A percentile compares a stretch with the other conserved stretches of the same genome.
These are phyloP conservation scores for Aspergillus niger DNA, from an alignment of 2,329 filamentous ascomycete species.

Conservation along the genomic window DNA sequence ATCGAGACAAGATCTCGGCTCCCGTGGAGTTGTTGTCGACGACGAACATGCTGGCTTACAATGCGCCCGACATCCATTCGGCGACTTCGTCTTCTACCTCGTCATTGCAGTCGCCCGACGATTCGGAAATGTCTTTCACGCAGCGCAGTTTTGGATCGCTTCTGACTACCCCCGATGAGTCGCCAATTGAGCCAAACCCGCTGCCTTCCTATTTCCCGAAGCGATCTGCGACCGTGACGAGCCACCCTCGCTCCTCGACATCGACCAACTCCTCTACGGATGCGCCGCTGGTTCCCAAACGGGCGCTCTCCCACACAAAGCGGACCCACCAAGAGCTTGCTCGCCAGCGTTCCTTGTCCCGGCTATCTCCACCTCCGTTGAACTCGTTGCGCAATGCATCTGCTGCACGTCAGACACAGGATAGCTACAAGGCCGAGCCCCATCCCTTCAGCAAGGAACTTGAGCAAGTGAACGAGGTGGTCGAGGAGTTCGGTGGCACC, in stretches of 20 bases:
- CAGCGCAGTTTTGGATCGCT: slow-evolving; percentile 56
- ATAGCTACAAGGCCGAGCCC: slow-evolving; percentile 39
- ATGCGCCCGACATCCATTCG: slow-evolving; percentile 75
- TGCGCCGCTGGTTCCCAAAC: slow-evolving; percentile 71
- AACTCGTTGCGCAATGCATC: slow-evolving; percentile 39
- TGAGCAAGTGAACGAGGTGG: slow-evolving; percentile 88
- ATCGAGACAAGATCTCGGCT: slow-evolving; percentile 68
- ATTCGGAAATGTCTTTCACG: slow-evolving; percentile 61
- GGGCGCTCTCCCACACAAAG: slow-evolving; percentile 86
- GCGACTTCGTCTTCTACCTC: slow-evolving; percentile 53
- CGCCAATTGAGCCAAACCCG: slow-evolving; percentile 56
- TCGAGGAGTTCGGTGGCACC: slow-evolving; percentile 77
- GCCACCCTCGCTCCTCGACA: slow-evolving; percentile 53
- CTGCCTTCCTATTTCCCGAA: slow-evolving; percentile 66
- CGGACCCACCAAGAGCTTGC: slow-evolving; percentile 76
- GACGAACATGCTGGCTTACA: slow-evolving; percentile 95
- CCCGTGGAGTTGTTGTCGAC: slow-evolving; percentile 88
- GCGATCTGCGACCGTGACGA: slow-evolving; percentile 66
- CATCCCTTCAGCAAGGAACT: slow-evolving; percentile 89
- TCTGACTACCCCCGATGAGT: slow-evolving; percentile 49
- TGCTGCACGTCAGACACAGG: slow-evolving; percentile 35
- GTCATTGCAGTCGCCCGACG: slow-evolving; percentile 64
- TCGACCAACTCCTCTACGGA: slow-evolving; percentile 50
- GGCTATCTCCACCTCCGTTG: slow-evolving; percentile 47
- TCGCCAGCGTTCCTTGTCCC: slow-evolving; percentile 66